A percentile compares a stretch with the other conserved stretches of the same genome.
Evolutionary conservation across 2,329 filamentous ascomycete genomes (phyloP).

Genomic region (Neofusicoccum parvum): DNA sequence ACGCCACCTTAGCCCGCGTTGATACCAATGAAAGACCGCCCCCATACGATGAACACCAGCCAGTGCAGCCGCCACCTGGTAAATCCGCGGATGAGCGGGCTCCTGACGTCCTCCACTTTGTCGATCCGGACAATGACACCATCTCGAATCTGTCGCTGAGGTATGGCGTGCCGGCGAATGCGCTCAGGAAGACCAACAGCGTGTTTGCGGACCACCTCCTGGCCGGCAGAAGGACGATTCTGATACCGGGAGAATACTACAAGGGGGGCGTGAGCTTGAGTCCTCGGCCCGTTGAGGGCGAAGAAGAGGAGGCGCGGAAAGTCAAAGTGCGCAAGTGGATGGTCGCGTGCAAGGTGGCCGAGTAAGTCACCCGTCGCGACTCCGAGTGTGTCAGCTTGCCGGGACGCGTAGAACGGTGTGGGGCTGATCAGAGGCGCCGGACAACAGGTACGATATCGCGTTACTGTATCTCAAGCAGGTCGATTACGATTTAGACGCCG

Average conservation of each 20-base stretch:
- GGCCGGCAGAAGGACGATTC: slow-evolving; percentile 65
- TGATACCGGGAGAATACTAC: slow-evolving; percentile 73
- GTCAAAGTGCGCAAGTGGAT: slow-evolving; percentile 74
- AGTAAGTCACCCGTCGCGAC: slow-evolving; percentile 53
- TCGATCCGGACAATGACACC: slow-evolving; percentile 69
- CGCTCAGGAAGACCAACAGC: slow-evolving; percentile 67
- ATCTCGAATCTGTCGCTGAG: slow-evolving; percentile 69
- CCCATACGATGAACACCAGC: slow-evolving; percentile 45
- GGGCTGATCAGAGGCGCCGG: not conserved
- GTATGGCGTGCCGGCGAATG: slow-evolving; percentile 67
- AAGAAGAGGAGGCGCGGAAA: slow-evolving; percentile 73
- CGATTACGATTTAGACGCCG: slow-evolving; percentile 66
- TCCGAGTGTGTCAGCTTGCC: not conserved
- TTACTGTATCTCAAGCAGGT: slow-evolving; percentile 73
- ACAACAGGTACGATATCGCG: slow-evolving; percentile 66
- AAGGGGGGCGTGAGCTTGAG: slow-evolving; percentile 68
- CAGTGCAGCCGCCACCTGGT: slow-evolving; percentile 30
- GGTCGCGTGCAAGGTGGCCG: slow-evolving; percentile 71
- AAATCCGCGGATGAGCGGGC: slow-evolving; percentile 41
- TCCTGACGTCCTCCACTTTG: slow-evolving; percentile 74
- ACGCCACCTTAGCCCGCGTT: slow-evolving; percentile 18
- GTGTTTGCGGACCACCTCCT: slow-evolving; percentile 73
- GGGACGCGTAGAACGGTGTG: not conserved
- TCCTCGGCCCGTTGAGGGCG: slow-evolving; percentile 70
- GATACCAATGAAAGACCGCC: slow-evolving; percentile 44